Evolutionary conservation across 495 filamentous ascomycete genomes (phyloP).

Genomic region (Staphylotrichum longicolle): DNA sequence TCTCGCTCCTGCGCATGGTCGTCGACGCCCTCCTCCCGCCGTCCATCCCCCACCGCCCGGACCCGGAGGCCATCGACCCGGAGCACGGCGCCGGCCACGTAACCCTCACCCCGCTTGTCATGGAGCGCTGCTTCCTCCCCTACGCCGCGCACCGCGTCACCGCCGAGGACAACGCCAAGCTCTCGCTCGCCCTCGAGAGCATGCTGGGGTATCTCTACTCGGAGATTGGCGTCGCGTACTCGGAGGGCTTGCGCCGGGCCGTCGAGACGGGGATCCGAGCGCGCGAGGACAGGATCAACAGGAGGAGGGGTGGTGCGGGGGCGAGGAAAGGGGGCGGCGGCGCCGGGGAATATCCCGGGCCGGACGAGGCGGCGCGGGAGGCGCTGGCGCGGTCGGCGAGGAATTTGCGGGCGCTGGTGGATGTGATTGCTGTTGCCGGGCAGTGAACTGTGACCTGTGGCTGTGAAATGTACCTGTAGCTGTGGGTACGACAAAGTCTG

Average conservation of each 20-base stretch:
- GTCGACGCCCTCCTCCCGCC: constrained; percentile 63
- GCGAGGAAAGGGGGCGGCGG: constrained; percentile 25
- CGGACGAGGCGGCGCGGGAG: constrained; percentile 33
- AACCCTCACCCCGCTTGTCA: constrained; percentile 52
- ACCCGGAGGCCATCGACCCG: constrained; percentile 41
- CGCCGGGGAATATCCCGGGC: not conserved
- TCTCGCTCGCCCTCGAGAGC: constrained; percentile 72
- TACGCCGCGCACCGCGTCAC: constrained; percentile 62
- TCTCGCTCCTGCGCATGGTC: constrained; percentile 64
- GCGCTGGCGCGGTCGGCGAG: constrained; percentile 39
- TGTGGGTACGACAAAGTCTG: too few relatives aligned
- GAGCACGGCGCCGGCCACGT: constrained; percentile 35
- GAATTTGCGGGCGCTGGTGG: constrained; percentile 40
- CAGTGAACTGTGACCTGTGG: constrained; percentile 7
- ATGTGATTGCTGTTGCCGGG: constrained; percentile 32
- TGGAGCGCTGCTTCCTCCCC: constrained; percentile 70
- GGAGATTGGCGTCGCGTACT: constrained; percentile 43
- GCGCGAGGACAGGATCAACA: constrained; percentile 53
- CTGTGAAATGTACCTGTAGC: too few relatives aligned
- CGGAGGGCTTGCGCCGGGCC: constrained; percentile 47
- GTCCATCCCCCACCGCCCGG: constrained; percentile 32
- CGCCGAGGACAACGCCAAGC: constrained; percentile 72
- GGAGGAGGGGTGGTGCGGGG: not conserved
- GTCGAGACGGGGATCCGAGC: constrained; percentile 63
- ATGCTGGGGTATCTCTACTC: constrained; percentile 60